These are phyloP conservation scores for Eremomyces bilateralis DNA, from an alignment of 495 filamentous ascomycete genomes.

Conservation along the genomic window DNA sequence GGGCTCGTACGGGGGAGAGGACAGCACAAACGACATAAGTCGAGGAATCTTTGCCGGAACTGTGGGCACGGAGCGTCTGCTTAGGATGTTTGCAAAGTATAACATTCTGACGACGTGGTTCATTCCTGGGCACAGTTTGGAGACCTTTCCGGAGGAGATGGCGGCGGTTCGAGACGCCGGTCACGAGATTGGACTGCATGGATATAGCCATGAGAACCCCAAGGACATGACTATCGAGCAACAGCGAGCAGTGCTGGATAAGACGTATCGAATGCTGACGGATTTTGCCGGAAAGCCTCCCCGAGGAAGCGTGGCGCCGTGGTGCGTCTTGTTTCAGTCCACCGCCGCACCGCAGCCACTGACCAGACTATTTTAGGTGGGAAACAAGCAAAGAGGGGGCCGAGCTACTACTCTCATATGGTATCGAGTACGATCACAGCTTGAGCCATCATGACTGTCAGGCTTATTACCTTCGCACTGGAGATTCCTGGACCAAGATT, in stretches of 20 bases:
- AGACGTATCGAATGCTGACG: constrained; percentile 17
- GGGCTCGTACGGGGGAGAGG: constrained; percentile 10
- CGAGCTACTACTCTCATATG: constrained; percentile 42
- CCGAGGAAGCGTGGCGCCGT: constrained; percentile 25
- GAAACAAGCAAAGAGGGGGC: constrained; percentile 43
- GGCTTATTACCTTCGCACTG: constrained; percentile 40
- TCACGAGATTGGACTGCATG: constrained; percentile 23
- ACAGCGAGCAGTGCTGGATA: constrained; percentile 19
- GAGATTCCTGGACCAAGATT: constrained; percentile 40
- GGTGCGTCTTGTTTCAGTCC: no score
- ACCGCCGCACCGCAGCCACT: no score
- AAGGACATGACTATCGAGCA: constrained; percentile 13
- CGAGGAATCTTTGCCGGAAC: constrained; percentile 23
- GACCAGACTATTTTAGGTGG: no score
- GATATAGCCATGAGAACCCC: constrained; percentile 22
- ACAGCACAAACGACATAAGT: constrained; percentile 9
- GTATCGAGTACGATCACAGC: constrained; percentile 48
- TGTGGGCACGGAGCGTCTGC: constrained; percentile 21
- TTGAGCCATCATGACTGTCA: constrained; percentile 47
- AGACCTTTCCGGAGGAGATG: constrained; percentile 20
- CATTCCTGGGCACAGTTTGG: constrained; percentile 20
- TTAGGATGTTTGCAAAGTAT: constrained; percentile 20
- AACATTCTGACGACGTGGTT: constrained; percentile 24
- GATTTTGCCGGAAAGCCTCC: constrained; percentile 17
- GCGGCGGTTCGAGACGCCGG: constrained; percentile 20